Percentiles rank a stretch among this genome's conserved stretches.
phyloP scores from a whole-genome alignment of 164 flowering plant genomes.

The Paratinospora sagittata region DNA sequence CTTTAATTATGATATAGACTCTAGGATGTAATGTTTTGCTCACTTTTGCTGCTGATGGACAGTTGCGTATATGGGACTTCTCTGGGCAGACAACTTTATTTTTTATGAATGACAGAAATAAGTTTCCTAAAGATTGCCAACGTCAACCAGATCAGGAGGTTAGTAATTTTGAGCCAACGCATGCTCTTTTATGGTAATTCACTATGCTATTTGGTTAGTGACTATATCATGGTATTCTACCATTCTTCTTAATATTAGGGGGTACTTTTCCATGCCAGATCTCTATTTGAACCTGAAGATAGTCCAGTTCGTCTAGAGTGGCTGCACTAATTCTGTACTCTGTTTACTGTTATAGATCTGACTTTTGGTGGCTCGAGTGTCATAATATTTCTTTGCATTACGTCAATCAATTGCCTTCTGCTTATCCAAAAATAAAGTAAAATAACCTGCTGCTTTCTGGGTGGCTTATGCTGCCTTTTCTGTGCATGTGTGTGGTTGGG shows the following conservation, averaged over 20 bases:
- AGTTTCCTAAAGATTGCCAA: conserved; percentile 23
- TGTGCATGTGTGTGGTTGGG: no score
- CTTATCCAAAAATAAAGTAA: no score
- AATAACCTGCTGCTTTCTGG: no score
- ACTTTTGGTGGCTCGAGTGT: background rate
- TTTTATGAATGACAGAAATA: conserved; percentile 27
- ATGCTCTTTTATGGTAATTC: background rate
- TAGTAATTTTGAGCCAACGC: background rate
- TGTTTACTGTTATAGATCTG: background rate
- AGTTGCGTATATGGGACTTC: conserved; percentile 69
- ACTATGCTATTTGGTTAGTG: background rate
- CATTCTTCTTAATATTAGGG: background rate
- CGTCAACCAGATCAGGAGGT: conserved; percentile 45
- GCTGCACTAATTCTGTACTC: background rate
- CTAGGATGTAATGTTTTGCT: conserved; percentile 7
- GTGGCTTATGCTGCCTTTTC: no score
- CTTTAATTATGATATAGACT: background rate
- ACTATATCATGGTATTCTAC: background rate
- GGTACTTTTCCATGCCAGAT: background rate
- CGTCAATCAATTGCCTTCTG: background rate
- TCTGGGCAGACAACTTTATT: conserved; percentile 49
- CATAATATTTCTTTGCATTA: background rate
- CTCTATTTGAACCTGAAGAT: background rate
- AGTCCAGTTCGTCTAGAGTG: background rate
- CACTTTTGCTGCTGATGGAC: conserved; percentile 17